Evolutionary conservation across 352 stramenopile species (phyloP), one percentile per base, ranked within the genome.

Genomic region (Globisporangium canariense): DNA sequence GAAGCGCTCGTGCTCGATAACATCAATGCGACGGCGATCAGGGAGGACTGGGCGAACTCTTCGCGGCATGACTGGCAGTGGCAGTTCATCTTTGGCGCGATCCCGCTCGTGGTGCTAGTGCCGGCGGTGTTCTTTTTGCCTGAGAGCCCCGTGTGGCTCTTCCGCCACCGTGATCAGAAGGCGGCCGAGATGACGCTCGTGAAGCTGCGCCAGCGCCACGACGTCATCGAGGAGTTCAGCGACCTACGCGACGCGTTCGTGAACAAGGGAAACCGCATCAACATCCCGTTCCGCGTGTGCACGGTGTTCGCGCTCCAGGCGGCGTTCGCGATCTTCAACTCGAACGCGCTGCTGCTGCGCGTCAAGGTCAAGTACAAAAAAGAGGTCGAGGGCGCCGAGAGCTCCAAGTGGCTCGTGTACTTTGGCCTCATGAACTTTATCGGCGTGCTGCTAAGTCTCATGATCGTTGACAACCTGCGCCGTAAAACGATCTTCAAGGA

Each of bases 401-500:
- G 81, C 28, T 92, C 83, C 11, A 79, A 79, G 58, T 96, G 87
- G 87, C 71, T 83, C 62, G 77, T 91, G 50, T 91, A 89, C 62
- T 94, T 91, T 65, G 87, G 85, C 0, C 60, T 84, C 20, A 91
- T 89, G 80, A 88, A 73, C 22, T 82, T 96, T 45, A 43, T 89
- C 4, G 88, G 88, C 22, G 71, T 83, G 1, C 28, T 89, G 7
- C 22, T 94, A 63, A 89, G 85, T 41, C 43, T 93, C 52, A 71
- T 94, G 40, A 93, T 78, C 2, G 83, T 96, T 11, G 88, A 96
- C 63, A 93, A 82, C 52, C 64, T 96, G 43, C 85, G 84, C n/a
- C 85, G 88, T 65, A 96, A 96, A 71, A 96, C 88, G 10, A 89
- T 96, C 28, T 89, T 93, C 66, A 96, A 96, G 67, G 88, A 94